phyloP scores from a whole-genome alignment of 2,329 filamentous ascomycete species.

The Venturia nashicola region DNA sequence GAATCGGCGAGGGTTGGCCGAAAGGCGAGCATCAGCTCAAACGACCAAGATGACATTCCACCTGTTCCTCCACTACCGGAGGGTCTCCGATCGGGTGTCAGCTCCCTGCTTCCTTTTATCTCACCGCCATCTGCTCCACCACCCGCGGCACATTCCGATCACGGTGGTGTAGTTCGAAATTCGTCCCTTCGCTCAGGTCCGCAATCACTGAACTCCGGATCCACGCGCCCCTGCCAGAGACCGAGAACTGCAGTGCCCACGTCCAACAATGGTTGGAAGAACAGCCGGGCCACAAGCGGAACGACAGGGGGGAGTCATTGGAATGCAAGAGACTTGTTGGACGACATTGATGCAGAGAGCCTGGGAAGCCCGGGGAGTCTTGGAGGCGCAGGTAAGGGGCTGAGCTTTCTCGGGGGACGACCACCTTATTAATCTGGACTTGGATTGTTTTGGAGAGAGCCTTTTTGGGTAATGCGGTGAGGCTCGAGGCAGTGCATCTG shows the following conservation, averaged over 20 bases:
- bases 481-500: background rate
- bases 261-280: background rate
- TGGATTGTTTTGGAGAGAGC: background rate
- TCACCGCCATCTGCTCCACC: background rate
- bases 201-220: background rate
- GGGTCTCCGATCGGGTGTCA: background rate
- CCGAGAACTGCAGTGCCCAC: slow-evolving; percentile 3
- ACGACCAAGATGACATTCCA: slow-evolving; percentile 5
- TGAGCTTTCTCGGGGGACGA: slow-evolving; percentile 3
- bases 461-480: background rate
- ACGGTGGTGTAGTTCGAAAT: background rate
- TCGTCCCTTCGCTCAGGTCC: background rate
- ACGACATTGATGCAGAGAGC: slow-evolving; percentile 9
- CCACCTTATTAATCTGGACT: slow-evolving; percentile 4
- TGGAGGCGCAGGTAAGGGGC: background rate
- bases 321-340: slow-evolving; percentile 8
- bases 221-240: background rate
- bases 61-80: slow-evolving; percentile 9
- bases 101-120: background rate
- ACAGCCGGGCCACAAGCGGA: background rate
- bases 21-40: slow-evolving; percentile 3
- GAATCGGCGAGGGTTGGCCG: background rate
- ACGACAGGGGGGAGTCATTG: background rate
- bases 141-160: background rate
- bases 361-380: background rate